phyloP scores from a whole-genome alignment of 192 early-diverging fungal genomes.

The Thamnidium elegans region DNA sequence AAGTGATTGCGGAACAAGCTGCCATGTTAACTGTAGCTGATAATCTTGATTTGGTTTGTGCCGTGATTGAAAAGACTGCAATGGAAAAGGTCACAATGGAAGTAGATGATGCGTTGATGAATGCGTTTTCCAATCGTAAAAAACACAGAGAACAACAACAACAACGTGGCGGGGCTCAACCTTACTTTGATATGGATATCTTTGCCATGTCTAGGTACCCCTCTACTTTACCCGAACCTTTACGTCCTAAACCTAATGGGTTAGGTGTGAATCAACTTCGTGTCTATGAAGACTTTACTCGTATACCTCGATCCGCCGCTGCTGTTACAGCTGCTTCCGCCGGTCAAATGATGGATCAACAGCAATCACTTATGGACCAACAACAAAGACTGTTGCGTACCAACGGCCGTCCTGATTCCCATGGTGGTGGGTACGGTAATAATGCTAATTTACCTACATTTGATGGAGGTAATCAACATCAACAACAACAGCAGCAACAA shows the following conservation, averaged over 20 bases:
- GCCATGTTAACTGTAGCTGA: conserved; percentile 84
- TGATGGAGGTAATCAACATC: conserved; percentile 1
- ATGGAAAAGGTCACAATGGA: conserved; percentile 94
- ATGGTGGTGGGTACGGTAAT: not conserved
- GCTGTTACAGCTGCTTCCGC: not conserved
- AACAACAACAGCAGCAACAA: conserved; percentile 4
- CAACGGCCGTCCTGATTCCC: not conserved
- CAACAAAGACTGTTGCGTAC: not conserved
- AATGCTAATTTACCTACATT: not conserved
- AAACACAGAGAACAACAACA: conserved; percentile 83
- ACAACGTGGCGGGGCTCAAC: conserved; percentile 63
- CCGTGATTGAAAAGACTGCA: conserved; percentile 93
- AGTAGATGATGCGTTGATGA: conserved; percentile 80
- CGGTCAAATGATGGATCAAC: conserved; percentile 10
- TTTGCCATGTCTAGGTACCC: conserved; percentile 81
- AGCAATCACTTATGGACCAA: not conserved
- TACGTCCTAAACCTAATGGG: conserved; percentile 82
- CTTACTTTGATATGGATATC: conserved; percentile 84
- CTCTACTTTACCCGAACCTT: conserved; percentile 79
- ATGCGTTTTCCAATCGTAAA: conserved; percentile 69
- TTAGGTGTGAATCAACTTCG: conserved; percentile 75
- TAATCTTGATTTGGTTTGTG: conserved; percentile 92
- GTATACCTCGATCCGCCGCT: conserved; percentile 37
- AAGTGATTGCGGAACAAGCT: conserved; percentile 79
- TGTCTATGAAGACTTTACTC: conserved; percentile 84